Conservation (phyloP, 2,329 filamentous ascomycete genomes). For the Botryosphaeria dothidea region DNA sequence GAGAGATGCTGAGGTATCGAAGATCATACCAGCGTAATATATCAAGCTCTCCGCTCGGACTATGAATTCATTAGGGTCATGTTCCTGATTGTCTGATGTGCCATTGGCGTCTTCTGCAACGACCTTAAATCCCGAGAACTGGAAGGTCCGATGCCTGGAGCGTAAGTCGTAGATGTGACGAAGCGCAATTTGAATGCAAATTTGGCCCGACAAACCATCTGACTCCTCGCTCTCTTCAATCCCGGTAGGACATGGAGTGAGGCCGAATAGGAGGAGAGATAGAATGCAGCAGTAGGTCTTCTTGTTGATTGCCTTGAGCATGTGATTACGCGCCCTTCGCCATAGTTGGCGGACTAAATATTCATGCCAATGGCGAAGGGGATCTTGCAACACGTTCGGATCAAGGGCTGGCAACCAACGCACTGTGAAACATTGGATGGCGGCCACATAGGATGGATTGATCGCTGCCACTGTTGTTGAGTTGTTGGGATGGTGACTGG, state of each 20-base stretch:
- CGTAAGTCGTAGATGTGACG: neutral
- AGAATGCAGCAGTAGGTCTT: neutral
- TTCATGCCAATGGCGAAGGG: neutral
- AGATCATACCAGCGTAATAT: neutral
- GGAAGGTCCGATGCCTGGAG: neutral
- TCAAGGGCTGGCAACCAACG: neutral
- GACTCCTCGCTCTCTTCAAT: neutral
- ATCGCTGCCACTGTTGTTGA: neutral
- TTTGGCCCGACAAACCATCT: neutral
- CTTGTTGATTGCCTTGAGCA: neutral
- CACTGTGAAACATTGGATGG: neutral
- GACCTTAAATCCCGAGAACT: neutral
- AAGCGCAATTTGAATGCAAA: neutral
- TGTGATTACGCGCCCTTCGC: neutral
- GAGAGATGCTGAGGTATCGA: neutral
- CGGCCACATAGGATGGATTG: neutral
- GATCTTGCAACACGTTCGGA: neutral
- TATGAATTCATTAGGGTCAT: neutral
- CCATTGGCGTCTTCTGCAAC: neutral
- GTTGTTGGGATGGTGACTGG: neutral
- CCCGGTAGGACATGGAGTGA: neutral
- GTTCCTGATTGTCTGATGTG: neutral
- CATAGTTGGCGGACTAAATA: neutral
- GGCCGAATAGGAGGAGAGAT: neutral
- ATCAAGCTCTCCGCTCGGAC: neutral